Percentiles rank a stretch among this genome's conserved stretches.
Conservation (phyloP, 495 filamentous ascomycete species). For the Tuber microsphaerosporum region DNA sequence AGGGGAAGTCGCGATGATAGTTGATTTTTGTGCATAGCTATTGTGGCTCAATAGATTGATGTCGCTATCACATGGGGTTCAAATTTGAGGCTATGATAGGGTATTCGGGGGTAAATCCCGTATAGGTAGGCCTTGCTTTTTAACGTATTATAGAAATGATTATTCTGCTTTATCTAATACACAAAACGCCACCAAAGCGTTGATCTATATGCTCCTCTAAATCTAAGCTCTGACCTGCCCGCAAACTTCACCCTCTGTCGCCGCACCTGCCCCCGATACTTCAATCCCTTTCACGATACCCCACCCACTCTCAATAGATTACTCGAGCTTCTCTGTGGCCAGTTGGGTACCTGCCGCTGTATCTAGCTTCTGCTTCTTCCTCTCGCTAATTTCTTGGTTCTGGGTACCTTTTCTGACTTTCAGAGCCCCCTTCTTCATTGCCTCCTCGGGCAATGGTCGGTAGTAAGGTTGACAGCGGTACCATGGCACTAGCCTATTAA, state of each 20-base stretch:
- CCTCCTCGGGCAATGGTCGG: conserved; percentile 80
- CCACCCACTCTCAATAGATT: not conserved
- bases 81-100: not conserved
- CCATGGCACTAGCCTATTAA: conserved; percentile 53
- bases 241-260: not conserved
- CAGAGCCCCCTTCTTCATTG: conserved; percentile 70
- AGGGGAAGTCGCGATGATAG: not conserved
- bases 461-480: conserved; percentile 92
- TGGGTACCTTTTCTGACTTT: conserved; percentile 50
- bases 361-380: conserved; percentile 10
- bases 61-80: not conserved
- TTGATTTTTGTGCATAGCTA: not conserved
- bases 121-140: not conserved
- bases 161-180: conserved; percentile 3
- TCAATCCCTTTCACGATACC: not conserved
- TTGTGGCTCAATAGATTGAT: not conserved
- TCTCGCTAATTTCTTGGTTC: conserved; percentile 7
- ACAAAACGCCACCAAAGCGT: not conserved
- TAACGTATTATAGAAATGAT: not conserved
- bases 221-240: not conserved
- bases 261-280: not conserved
- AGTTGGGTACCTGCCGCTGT: conserved; percentile 31
- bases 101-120: not conserved
- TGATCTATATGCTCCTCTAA: not conserved
- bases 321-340: conserved; percentile 11